Percentiles rank a stretch among this genome's conserved stretches.
Evolutionary conservation across 1,284 basidiomycete genomes (phyloP).

Genomic region (Irpex lacteus): DNA sequence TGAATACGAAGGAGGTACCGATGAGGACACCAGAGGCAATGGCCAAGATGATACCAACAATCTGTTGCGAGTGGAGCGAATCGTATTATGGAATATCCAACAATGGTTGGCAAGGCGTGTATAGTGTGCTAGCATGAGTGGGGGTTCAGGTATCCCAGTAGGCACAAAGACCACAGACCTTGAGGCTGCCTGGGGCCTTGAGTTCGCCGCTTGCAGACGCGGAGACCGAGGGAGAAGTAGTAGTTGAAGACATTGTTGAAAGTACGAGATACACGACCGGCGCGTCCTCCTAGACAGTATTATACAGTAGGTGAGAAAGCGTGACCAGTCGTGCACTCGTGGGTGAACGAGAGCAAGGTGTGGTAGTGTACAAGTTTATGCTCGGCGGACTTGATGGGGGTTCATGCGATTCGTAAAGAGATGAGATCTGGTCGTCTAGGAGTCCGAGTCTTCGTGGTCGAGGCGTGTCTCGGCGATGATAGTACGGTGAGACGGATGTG

Average conservation of each 20-base stretch:
- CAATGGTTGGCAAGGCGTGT: too few species aligned
- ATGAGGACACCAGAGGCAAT: constrained; percentile 86
- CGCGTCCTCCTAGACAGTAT: background rate
- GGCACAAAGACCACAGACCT: constrained; percentile 32
- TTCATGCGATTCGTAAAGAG: too few species aligned
- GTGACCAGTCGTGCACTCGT: background rate
- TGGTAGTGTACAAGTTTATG: constrained; percentile 2
- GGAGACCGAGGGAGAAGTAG: constrained; percentile 18
- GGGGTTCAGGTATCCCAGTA: too few species aligned
- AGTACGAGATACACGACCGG: background rate
- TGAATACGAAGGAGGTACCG: constrained; percentile 91
- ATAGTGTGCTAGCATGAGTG: too few species aligned
- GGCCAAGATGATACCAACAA: constrained; percentile 81
- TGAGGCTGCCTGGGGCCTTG: constrained; percentile 34
- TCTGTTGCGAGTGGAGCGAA: constrained; percentile 30
- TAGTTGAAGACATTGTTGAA: constrained; percentile 32
- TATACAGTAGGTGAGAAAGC: background rate
- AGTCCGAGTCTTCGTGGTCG: too few species aligned
- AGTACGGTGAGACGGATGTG: too few species aligned
- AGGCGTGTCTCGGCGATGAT: too few species aligned
- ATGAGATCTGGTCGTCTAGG: too few species aligned
- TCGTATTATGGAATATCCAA: too few species aligned
- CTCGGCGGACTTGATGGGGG: too few species aligned
- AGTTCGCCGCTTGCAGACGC: constrained; percentile 37
- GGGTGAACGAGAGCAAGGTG: background rate